Evolutionary conservation across 2,329 filamentous ascomycete species (phyloP), one percentile per base, ranked within the genome.

Genomic region (Westerdykella ornata): DNA sequence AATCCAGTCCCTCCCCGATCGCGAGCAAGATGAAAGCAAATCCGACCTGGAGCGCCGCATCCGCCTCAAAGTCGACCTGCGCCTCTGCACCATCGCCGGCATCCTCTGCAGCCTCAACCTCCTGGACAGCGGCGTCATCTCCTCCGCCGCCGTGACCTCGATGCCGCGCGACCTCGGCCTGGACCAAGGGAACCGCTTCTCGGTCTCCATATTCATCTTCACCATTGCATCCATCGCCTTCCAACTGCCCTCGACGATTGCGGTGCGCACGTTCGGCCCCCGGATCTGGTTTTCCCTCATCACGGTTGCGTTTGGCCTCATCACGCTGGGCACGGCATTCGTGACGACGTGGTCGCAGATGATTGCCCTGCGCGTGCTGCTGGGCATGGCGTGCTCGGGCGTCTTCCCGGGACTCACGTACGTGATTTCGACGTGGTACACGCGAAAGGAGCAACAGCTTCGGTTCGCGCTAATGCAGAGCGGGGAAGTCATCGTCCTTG

Each of bases 141-240:
- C 78, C 1, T 81, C 76, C 5, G 83, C 82, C 0, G 80, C 80
- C 1, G 82, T 85, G 8, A 85, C 82, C 0, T 80, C 73, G 18
- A 83, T 85, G 77, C 71, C 80, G 35, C 56, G 66, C 9, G 82
- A 86, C 54, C 69, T 86, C 32, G 72, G 74, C 13, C 68, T 86
- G 11, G 72, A 77, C 8, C 57, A 68, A 32, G 81, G 81, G 16
- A 78, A 81, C 48, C 72, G 81, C 30, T 86, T 82, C 51, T 82
- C 79, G 1, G 75, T 85, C 4, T 75, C 80, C 16, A 85, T 87
- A 43, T 82, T 85, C 66, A 83, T 85, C 58, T 85, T 85, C 63
- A 85, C 82, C 8, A 73, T 85, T 41, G 72, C 81, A 4, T 80
- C 75, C 52, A 81, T 86, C 31, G 73, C 74, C 8, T 85, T 83